These are phyloP conservation scores for Monilinia vaccinii-corymbosi DNA, from an alignment of 2,329 filamentous ascomycete genomes.

Conservation along the genomic window DNA sequence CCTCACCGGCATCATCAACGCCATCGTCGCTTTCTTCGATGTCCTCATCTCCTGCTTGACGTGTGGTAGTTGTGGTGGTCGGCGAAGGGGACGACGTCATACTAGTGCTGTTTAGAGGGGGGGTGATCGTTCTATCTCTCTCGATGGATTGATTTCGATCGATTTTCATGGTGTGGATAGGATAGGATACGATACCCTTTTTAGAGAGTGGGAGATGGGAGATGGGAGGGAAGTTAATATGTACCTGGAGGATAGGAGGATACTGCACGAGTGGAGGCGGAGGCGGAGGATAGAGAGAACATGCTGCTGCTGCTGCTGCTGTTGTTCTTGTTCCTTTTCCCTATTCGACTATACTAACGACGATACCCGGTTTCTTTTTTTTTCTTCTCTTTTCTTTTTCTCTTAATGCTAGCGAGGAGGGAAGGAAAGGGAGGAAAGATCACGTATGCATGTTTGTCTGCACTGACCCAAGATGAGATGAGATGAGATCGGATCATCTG, in stretches of 20 bases:
- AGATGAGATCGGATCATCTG: too few species aligned
- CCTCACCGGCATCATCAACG: conserved; percentile 28
- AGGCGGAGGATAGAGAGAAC: not conserved
- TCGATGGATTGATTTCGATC: too few species aligned
- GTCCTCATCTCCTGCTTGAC: conserved; percentile 32
- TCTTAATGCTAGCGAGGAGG: not conserved
- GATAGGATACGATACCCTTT: not conserved
- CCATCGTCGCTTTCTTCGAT: conserved; percentile 29
- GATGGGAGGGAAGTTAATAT: not conserved
- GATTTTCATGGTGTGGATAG: too few species aligned
- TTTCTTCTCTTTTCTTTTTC: too few species aligned
- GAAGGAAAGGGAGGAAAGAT: not conserved
- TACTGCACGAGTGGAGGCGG: not conserved
- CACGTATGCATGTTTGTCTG: not conserved
- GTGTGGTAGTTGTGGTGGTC: conserved; percentile 29
- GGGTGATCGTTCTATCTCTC: not conserved
- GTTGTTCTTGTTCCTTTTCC: too few species aligned
- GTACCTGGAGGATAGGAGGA: not conserved
- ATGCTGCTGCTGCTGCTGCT: too few species aligned
- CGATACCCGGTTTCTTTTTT: conserved; percentile 8
- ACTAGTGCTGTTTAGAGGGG: conserved; percentile 19
- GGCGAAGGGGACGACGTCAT: conserved; percentile 16
- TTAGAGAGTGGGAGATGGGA: too few species aligned
- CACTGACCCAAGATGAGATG: not conserved
- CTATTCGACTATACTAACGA: conserved; percentile 5